Base-by-base conservation (phyloP, 139 green algal genomes). In the Tetradesmus lagerheimii region DNA sequence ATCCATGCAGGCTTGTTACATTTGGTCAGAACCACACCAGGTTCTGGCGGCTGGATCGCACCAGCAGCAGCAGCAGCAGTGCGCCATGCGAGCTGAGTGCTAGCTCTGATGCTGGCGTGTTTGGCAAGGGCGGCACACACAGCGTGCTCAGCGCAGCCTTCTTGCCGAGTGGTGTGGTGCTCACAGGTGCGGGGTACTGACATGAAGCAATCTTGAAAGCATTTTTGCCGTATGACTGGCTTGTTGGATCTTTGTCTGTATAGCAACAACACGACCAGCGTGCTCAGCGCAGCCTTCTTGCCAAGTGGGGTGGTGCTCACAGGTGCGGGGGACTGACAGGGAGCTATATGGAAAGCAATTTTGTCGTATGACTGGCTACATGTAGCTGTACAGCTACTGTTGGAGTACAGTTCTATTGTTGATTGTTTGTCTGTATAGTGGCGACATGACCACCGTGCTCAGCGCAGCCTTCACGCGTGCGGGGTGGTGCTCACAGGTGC, bases 1-100 rank as follows among this genome's bases (percentile, higher is more conserved):
- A 31, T n/a, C n/a, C 83, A 23, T 88, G n/a, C 90, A 94, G 91
- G 89, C 43, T 96, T n/a, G 81, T 94, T 23, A 95, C 94, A 1
- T 96, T 93, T 74, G 94, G 94, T 29, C 86, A 93, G 43, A 95
- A 95, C 89, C 93, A 95, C 91, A 95, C 94, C 92, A 95, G 94
- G 89, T 93, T 94, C 84, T 94, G 92, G 92, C 66, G n/a, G 25
- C 45, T 93, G 39, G 39, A 85, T 2, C 57, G 75, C 67, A 8
- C 79, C 50, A 27, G 27, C 71, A 37, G 75, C 74, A 78, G 79
- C 62, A 27, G 85, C 6, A 29, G 25, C 31, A 91, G 76, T 14
- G 80, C 23, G 2, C 67, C 20, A 35, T 38, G 86, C 39, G 43
- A 71, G 38, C 29, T 47, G 81, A 45, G 31, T 53, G 43, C 31